Evolutionary conservation across 352 stramenopile species (phyloP).

Genomic region (Salisapilia sapeloensis): DNA sequence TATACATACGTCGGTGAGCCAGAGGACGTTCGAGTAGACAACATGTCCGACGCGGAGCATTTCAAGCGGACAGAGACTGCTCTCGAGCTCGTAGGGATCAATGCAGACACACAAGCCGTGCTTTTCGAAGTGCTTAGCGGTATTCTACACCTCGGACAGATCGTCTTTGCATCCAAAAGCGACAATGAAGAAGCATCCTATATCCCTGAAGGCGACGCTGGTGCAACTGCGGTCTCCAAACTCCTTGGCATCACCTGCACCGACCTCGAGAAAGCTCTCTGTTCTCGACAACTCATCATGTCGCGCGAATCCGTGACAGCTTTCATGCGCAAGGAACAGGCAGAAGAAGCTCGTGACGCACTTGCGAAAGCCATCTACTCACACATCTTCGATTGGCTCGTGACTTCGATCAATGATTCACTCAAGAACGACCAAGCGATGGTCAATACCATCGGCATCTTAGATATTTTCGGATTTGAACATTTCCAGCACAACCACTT

Average conservation of each 20-base stretch:
- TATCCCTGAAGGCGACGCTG: slow-evolving; percentile 23
- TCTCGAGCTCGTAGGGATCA: slow-evolving; percentile 70
- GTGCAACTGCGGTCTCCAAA: slow-evolving; percentile 30
- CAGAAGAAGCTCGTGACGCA: slow-evolving; percentile 72
- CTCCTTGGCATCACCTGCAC: slow-evolving; percentile 85
- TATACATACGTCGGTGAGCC: slow-evolving; percentile 58
- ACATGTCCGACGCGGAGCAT: slow-evolving; percentile 50
- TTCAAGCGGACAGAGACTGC: slow-evolving; percentile 69
- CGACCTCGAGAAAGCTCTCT: slow-evolving; percentile 85
- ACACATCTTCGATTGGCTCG: slow-evolving; percentile 87
- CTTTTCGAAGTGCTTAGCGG: slow-evolving; percentile 88
- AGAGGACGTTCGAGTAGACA: slow-evolving; percentile 48
- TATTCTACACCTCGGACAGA: slow-evolving; percentile 91
- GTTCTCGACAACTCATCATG: slow-evolving; percentile 75
- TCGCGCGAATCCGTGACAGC: slow-evolving; percentile 33
- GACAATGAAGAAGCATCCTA: slow-evolving; percentile 65
- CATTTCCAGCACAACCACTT: slow-evolving; percentile 93
- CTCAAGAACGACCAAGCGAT: slow-evolving; percentile 63
- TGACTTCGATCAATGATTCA: slow-evolving; percentile 84
- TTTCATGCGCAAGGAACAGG: slow-evolving; percentile 39
- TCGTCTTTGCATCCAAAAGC: slow-evolving; percentile 59
- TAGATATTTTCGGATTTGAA: slow-evolving; percentile 99
- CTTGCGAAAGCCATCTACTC: slow-evolving; percentile 90
- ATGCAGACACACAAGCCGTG: slow-evolving; percentile 62
- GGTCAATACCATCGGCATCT: slow-evolving; percentile 84